Base-by-base conservation (phyloP, 169 alveolate species). In the Babesia microti region DNA sequence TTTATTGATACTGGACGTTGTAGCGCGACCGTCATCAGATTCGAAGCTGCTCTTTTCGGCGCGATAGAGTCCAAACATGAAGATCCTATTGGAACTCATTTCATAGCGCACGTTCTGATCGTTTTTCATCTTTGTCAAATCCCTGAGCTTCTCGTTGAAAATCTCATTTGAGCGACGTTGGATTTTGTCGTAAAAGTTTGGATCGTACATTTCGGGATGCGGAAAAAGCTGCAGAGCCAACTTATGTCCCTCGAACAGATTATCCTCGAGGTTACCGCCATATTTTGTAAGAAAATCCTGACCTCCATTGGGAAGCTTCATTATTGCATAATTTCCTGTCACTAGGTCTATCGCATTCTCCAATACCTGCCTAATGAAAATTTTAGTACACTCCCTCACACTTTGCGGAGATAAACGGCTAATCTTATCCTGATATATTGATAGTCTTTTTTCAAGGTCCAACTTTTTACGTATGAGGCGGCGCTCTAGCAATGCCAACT, bases 261-360 rank as follows among this genome's bases (percentile, higher is more conserved):
- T 84, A 34, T 79, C 89, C 66, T 68, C 39, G 24, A 84, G 66
- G 23, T 68, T 83, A 17, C 92, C 92, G 30, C 92, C 92, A 59
- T 59, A 83, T 30, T 54, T 50, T 46, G 67, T 61, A 41, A 84
- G 56, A 59, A 84, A 84, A 34, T 70, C 72, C 18, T 75, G 86
- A 4, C 89, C 87, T 26, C 61, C 55, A 17, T 67, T 44, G 19
- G 90, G 90, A 47, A 82, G 55, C 48, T 85, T 78, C 54, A 84
- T 68, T 11, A 84, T 79, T 26, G 85, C 74, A 45, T 83, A 84
- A 70, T 84, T 84, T 2, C 89, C 89, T 23, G 90, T 84, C 37
- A 84, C 69, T 52, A 84, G 70, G 52, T 84, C 85, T 12, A 80
- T 79, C 19, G 83, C 78, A 3, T 75, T 68, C 48, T 83, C 87